Evolutionary conservation across 148 eudicot genomes (phyloP).

Genomic region (Euryodendron excelsum): DNA sequence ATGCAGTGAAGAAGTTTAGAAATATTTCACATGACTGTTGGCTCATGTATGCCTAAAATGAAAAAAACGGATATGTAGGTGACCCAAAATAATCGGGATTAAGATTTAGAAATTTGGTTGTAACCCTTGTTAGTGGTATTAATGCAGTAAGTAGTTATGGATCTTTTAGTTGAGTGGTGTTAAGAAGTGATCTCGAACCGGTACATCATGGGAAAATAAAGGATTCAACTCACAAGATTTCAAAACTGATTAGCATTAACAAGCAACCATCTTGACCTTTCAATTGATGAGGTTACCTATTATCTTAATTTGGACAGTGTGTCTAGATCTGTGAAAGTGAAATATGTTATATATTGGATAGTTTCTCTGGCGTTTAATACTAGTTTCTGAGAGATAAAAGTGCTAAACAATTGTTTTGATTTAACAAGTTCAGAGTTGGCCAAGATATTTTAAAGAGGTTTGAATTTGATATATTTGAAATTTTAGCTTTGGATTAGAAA

Average conservation of each 20-base stretch:
- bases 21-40: not conserved
- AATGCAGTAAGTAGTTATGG: not conserved
- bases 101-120: not conserved
- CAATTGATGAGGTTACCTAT: not conserved
- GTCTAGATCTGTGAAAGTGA: not conserved
- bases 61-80: not conserved
- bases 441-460: not conserved
- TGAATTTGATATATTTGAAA: slow-evolving; percentile 1
- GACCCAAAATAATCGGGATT: not conserved
- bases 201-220: not conserved
- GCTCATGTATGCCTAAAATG: not conserved
- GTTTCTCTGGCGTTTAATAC: not conserved
- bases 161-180: not conserved
- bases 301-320: not conserved
- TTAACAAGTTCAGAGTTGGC: not conserved
- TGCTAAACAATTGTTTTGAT: not conserved
- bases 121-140: not conserved
- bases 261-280: not conserved
- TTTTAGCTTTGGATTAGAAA: not conserved
- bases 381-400: not conserved
- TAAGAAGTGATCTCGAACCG: not conserved
- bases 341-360: not conserved
- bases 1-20: not conserved
- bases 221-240: not conserved
- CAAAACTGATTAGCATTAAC: not conserved